Base-by-base conservation (phyloP, 31 red algal genomes). In the Odonthalia washingtoniensis region DNA sequence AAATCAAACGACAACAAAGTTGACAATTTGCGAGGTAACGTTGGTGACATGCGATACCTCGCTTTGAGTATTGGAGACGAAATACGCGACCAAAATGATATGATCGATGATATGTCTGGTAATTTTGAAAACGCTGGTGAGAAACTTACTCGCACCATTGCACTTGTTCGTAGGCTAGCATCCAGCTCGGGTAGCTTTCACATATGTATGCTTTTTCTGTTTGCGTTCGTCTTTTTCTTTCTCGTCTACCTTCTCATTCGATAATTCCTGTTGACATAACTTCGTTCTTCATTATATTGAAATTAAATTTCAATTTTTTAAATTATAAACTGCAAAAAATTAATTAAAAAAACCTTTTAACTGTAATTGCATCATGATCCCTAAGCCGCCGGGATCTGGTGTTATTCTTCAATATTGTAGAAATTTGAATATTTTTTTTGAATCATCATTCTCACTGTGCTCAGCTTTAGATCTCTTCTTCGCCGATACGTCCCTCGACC, bases 181-280 rank as follows among this genome's bases (percentile, higher is more conserved):
- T 26, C 69, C 6, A 45, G 69, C 52, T 61, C 87, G 33, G 74
- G 86, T 28, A 87, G 82, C 46, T 74, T 79, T 27, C 86, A 89
- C 61, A 39, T 95, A 79, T 95, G 93, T 72, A 70, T 77, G 26
- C 39, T 95, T 26, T 46, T 82, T 35, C 24, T 86, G 12, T 90
- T 95, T 63, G 82, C 87, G 69, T 85, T 90, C 77, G 80, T 46
- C 24, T 95, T 95, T 78, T 90, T 95, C 77, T 28, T 90, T 34
- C 82, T 95, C 64, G 68, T 89, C 28, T 95, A 95, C 53, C 41
- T 95, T 82, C 80, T 95, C 78, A 67, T 95, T 49, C 78, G 93
- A 26, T 77, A 72, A 67, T n/a, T n/a, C n/a, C n/a, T n/a, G n/a
- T n/a, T n/a, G n/a, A n/a, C n/a, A n/a, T n/a, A n/a, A n/a, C n/a